These are phyloP conservation scores for Sisymbrium altissimum DNA, from an alignment of 345 rosid genomes.

Conservation along the genomic window DNA sequence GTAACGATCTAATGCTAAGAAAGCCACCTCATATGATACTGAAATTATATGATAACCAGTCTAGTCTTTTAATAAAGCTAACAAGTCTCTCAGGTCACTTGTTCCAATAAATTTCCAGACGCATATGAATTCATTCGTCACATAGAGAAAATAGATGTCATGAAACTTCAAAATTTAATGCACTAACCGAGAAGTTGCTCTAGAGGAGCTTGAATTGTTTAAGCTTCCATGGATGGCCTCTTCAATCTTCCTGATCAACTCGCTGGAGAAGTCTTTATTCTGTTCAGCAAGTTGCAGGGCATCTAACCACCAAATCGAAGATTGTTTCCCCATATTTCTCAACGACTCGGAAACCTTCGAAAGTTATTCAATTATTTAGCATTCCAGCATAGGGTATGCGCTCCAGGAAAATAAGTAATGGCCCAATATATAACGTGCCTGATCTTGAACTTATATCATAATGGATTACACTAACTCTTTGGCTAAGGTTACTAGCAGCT, in stretches of 20 bases:
- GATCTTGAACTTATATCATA: not conserved
- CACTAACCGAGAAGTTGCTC: slow-evolving; percentile 50
- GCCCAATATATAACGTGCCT: not conserved
- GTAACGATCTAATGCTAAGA: no score
- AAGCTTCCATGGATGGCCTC: slow-evolving; percentile 67
- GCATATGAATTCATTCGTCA: not conserved
- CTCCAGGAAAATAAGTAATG: not conserved
- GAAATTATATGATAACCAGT: not conserved
- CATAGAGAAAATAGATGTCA: slow-evolving; percentile 6
- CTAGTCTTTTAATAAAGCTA: not conserved
- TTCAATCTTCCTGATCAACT: slow-evolving; percentile 78
- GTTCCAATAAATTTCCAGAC: not conserved
- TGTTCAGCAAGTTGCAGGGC: slow-evolving; percentile 63
- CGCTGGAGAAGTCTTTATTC: slow-evolving; percentile 56
- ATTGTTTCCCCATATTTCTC: slow-evolving; percentile 41
- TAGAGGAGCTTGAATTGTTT: slow-evolving; percentile 55
- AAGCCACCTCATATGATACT: not conserved
- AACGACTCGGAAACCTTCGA: slow-evolving; percentile 60
- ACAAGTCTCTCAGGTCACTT: not conserved
- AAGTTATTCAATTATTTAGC: slow-evolving; percentile 18
- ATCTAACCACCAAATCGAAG: slow-evolving; percentile 83
- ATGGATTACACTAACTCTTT: not conserved
- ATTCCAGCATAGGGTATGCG: not conserved
- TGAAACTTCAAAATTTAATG: not conserved
- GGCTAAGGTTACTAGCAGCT: not conserved